Conservation (phyloP, 345 rosid species). For the Zanthoxylum bungeanum region DNA sequence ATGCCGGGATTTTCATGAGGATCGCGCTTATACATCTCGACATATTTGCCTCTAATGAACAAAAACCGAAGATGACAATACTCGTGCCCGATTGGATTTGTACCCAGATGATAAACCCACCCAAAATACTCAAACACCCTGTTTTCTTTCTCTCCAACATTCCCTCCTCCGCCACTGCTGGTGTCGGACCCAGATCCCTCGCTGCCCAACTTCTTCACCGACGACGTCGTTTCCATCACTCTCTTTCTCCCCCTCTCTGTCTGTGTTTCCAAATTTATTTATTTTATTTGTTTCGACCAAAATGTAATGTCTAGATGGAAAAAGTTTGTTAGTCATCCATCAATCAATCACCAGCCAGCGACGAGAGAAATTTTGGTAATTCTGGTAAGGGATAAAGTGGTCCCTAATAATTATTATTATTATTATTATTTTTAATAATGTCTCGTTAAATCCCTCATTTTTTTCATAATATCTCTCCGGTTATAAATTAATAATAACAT, state of each 20-base stretch:
- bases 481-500: too few relatives aligned
- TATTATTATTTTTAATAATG: too few relatives aligned
- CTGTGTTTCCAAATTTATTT: background rate
- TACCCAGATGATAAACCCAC: slow-evolving; percentile 80
- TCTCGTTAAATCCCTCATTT: too few relatives aligned
- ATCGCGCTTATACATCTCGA: slow-evolving; percentile 88
- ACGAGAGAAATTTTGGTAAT: too few relatives aligned
- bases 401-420: too few relatives aligned
- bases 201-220: background rate
- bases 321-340: too few relatives aligned
- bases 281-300: too few relatives aligned
- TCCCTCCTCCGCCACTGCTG: background rate
- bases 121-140: slow-evolving; percentile 61
- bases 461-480: too few relatives aligned
- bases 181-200: slow-evolving; percentile 14
- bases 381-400: too few relatives aligned
- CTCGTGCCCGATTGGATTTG: slow-evolving; percentile 78
- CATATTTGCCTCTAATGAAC: slow-evolving; percentile 69
- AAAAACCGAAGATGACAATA: slow-evolving; percentile 75
- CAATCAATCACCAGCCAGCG: too few relatives aligned
- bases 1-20: slow-evolving; percentile 86
- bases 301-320: too few relatives aligned
- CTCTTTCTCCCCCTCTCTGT: background rate
- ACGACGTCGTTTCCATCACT: background rate
- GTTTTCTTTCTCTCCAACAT: slow-evolving; percentile 21